A percentile compares a stretch with the other conserved stretches of the same genome.
These are phyloP conservation scores for Aureobasidium sp. DNA, from an alignment of 2,329 filamentous ascomycete genomes.

Conservation along the genomic window DNA sequence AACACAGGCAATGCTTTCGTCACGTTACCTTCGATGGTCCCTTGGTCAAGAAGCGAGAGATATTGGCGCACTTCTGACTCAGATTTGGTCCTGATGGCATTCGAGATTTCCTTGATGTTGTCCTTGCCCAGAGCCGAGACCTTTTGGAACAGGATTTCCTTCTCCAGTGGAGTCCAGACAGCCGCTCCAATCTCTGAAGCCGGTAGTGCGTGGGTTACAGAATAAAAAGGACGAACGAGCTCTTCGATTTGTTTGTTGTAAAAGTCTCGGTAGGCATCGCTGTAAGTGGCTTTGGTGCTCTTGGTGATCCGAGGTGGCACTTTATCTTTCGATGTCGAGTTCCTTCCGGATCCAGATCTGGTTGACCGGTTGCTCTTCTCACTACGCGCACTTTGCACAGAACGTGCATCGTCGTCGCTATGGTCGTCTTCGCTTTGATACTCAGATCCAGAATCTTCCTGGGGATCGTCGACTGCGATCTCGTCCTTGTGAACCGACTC, in stretches of 20 bases:
- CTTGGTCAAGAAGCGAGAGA: constrained; percentile 52
- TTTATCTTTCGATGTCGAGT: not conserved
- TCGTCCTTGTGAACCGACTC: not conserved
- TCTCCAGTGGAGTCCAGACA: constrained; percentile 63
- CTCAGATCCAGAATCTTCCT: not conserved
- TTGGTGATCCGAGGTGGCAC: not conserved
- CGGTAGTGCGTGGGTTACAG: constrained; percentile 18
- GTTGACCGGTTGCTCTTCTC: not conserved
- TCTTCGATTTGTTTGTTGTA: constrained; percentile 53
- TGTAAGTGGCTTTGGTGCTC: not conserved
- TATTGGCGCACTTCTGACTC: constrained; percentile 66
- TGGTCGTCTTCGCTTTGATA: not conserved
- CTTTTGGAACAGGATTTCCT: constrained; percentile 58
- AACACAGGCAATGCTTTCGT: constrained; percentile 28
- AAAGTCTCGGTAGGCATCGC: constrained; percentile 35
- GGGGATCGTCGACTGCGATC: not conserved
- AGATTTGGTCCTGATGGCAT: constrained; percentile 60
- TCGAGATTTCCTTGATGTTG: constrained; percentile 54
- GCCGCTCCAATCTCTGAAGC: constrained; percentile 59
- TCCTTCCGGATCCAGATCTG: not conserved
- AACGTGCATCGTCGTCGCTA: not conserved
- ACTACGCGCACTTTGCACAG: not conserved
- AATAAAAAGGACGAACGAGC: not conserved
- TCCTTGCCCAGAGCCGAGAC: constrained; percentile 56
- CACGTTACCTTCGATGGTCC: constrained; percentile 31